Conservation (phyloP, 768 basidiomycete genomes). For the Psilocybe azurescens region DNA sequence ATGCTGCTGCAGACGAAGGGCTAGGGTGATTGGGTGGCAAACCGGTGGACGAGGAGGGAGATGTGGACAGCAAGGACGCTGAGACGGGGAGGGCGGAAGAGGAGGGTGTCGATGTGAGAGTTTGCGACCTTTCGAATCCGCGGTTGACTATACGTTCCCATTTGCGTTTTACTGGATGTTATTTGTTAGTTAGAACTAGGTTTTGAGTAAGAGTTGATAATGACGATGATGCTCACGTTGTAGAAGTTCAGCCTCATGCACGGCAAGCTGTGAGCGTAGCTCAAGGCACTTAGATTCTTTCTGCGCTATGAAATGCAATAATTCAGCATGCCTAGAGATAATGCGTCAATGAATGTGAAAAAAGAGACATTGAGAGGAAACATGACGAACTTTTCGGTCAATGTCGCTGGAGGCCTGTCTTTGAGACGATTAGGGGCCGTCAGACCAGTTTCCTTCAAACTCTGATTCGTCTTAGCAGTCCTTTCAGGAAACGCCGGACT, state of each 20-base stretch:
- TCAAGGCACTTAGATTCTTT: conserved; percentile 87
- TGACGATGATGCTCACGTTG: conserved; percentile 48
- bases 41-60: conserved; percentile 2
- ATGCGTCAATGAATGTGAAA: background rate
- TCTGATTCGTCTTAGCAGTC: conserved; percentile 8
- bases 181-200: background rate
- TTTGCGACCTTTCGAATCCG: conserved; percentile 49
- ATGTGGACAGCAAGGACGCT: background rate
- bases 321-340: conserved; percentile 69
- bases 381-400: conserved; percentile 71
- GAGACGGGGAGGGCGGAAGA: conserved; percentile 15
- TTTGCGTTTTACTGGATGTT: conserved; percentile 70
- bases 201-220: no score
- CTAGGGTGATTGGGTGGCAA: conserved; percentile 11
- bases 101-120: conserved; percentile 13
- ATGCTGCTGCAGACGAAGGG: background rate
- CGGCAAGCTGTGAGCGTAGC: conserved; percentile 71
- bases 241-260: conserved; percentile 74
- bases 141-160: conserved; percentile 83
- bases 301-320: conserved; percentile 85
- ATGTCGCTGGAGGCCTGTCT: conserved; percentile 55
- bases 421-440: conserved; percentile 21
- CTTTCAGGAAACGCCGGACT: conserved; percentile 14
- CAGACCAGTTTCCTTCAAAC: conserved; percentile 30
- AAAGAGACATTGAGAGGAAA: conserved; percentile 2